A percentile compares a stretch with the other conserved stretches of the same genome.
These are phyloP conservation scores for Tetracladium maxilliforme DNA, from an alignment of 2,329 filamentous ascomycete species.

Conservation along the genomic window DNA sequence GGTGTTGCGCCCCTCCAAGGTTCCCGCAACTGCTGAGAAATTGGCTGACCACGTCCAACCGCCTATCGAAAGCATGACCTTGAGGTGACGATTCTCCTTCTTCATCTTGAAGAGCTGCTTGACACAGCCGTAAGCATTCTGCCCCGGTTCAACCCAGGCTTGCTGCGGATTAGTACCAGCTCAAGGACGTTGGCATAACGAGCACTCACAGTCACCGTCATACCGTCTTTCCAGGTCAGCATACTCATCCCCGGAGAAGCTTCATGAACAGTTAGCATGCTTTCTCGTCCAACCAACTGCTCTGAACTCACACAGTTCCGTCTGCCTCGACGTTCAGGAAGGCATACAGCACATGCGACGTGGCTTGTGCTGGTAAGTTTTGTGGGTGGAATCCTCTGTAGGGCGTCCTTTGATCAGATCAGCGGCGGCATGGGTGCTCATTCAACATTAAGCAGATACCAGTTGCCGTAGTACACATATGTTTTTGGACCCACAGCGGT, in stretches of 20 bases:
- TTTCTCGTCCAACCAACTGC: neutral
- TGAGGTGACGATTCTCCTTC: conserved; percentile 61
- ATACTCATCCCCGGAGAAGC: conserved; percentile 32
- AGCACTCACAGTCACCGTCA: too few species aligned
- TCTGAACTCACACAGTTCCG: conserved; percentile 50
- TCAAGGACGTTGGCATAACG: too few species aligned
- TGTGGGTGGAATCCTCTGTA: conserved; percentile 58
- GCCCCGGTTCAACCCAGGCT: conserved; percentile 53
- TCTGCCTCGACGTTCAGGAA: conserved; percentile 60
- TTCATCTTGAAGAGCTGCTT: conserved; percentile 68
- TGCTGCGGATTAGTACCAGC: conserved; percentile 56
- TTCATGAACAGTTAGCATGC: neutral
- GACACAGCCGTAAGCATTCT: conserved; percentile 62
- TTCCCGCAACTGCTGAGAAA: conserved; percentile 52
- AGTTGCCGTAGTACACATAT: too few species aligned
- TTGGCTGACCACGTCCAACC: conserved; percentile 71
- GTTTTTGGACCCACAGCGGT: too few species aligned
- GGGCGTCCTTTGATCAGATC: too few species aligned
- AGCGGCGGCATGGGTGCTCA: too few species aligned
- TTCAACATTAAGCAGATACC: too few species aligned
- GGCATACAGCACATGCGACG: conserved; percentile 64
- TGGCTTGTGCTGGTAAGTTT: conserved; percentile 47
- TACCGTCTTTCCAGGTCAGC: too few species aligned
- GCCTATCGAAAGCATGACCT: conserved; percentile 63
- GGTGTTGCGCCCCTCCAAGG: conserved; percentile 37